These are phyloP conservation scores for Colletotrichum sublineola DNA, from an alignment of 2,329 filamentous ascomycete genomes.

Conservation along the genomic window DNA sequence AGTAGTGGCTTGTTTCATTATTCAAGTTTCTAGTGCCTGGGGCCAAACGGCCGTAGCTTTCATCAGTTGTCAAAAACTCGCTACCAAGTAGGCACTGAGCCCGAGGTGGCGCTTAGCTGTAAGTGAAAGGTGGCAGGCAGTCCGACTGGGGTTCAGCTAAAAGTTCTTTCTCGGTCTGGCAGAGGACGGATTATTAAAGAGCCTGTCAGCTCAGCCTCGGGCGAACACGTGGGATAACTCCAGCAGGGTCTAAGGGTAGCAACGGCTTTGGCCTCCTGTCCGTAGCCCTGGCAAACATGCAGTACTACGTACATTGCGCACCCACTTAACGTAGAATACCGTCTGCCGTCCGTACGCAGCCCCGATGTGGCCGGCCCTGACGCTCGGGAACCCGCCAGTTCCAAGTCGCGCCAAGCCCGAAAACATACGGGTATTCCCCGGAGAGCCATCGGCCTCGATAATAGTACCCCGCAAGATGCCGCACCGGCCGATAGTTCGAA, in stretches of 20 bases:
- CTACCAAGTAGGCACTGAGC: constrained; percentile 3
- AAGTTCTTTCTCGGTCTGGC: neutral
- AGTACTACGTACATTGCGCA: no score
- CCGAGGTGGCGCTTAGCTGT: constrained; percentile 22
- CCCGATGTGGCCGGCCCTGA: constrained; percentile 13
- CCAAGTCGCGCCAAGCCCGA: constrained; percentile 5
- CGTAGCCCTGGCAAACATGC: neutral
- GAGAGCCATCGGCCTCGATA: constrained; percentile 11
- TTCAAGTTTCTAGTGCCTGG: constrained; percentile 6
- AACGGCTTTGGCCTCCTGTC: constrained; percentile 30
- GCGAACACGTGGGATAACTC: constrained; percentile 22
- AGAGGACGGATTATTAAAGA: neutral
- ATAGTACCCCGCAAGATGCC: neutral
- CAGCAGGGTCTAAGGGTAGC: constrained; percentile 26
- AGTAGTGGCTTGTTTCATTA: neutral
- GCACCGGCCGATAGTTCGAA: neutral
- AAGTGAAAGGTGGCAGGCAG: constrained; percentile 30
- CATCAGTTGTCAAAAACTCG: constrained; percentile 34
- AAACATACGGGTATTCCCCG: constrained; percentile 23
- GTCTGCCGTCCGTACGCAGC: neutral
- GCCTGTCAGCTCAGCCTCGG: constrained; percentile 2
- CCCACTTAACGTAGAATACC: neutral
- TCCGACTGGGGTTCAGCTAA: constrained; percentile 19
- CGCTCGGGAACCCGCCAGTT: neutral
- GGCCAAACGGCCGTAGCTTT: constrained; percentile 16